Evolutionary conservation across 129 eudicot genomes (phyloP).

Genomic region (Artemisia tridentata): DNA sequence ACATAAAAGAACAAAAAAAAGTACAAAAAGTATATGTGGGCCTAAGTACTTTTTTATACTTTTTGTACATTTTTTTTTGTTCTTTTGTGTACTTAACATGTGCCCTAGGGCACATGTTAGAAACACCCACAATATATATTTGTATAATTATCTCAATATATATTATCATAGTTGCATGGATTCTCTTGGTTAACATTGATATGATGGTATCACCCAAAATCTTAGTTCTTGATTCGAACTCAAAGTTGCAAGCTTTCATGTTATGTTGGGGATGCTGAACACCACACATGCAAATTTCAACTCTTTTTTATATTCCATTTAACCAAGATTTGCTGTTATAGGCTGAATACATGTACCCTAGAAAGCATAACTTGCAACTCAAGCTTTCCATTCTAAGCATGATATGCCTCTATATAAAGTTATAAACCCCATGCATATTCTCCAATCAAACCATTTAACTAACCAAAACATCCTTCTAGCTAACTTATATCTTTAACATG

Average conservation of each 20-base stretch:
- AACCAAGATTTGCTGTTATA: conserved; percentile 23
- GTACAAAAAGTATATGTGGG: too few species aligned
- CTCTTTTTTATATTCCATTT: conserved; percentile 8
- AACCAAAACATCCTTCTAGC: neutral
- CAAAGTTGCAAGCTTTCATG: conserved; percentile 35
- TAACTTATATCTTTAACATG: conserved; percentile 21
- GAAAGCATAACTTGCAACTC: conserved; percentile 29
- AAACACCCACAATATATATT: too few species aligned
- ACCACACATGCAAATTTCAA: conserved; percentile 29
- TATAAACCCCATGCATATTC: neutral
- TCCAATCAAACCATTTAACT: neutral
- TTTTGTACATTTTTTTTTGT: too few species aligned
- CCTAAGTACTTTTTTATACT: too few species aligned
- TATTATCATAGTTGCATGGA: neutral
- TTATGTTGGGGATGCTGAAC: conserved; percentile 21
- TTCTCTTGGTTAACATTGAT: conserved; percentile 16
- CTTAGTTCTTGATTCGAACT: conserved; percentile 37
- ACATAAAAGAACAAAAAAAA: too few species aligned
- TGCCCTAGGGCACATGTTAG: too few species aligned
- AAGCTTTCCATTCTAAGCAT: conserved; percentile 29
- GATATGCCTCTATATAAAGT: conserved; percentile 19
- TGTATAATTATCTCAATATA: too few species aligned
- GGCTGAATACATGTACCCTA: conserved; percentile 26
- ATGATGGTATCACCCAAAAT: conserved; percentile 22
- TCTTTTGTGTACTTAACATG: too few species aligned